These are phyloP conservation scores for cucumber (Cucumis sativus) DNA, from an alignment of 306 rosid genomes.

Conservation along the genomic window DNA sequence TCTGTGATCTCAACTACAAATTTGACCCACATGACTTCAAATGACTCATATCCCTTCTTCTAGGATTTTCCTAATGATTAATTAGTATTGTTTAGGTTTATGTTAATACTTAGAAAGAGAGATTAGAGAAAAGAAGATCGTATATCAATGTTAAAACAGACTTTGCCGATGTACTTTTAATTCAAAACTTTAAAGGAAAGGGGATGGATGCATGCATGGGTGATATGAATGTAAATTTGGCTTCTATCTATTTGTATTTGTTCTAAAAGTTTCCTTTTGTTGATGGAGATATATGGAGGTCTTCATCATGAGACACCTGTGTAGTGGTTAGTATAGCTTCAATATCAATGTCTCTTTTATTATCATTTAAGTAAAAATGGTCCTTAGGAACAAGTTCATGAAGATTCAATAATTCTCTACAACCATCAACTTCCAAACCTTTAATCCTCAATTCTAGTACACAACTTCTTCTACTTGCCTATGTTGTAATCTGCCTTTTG, in stretches of 20 bases:
- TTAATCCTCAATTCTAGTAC: background rate
- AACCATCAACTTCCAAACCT: conserved; percentile 4
- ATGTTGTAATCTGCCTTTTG: background rate
- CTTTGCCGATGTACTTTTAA: background rate
- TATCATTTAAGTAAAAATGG: background rate
- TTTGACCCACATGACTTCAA: conserved; percentile 5
- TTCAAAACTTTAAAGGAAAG: background rate
- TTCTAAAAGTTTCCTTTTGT: conserved; percentile 1
- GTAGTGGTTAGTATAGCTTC: background rate
- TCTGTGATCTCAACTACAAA: background rate
- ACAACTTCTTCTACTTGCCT: background rate
- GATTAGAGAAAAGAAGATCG: background rate
- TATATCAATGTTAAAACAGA: too few species aligned
- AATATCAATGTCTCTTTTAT: background rate
- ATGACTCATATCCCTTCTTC: background rate
- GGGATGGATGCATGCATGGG: background rate
- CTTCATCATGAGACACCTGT: background rate
- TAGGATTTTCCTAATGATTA: background rate
- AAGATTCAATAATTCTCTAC: conserved; percentile 4
- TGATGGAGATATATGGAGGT: conserved; percentile 1
- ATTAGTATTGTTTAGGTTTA: background rate
- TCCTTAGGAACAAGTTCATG: background rate
- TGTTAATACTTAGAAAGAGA: background rate
- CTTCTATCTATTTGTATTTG: background rate
- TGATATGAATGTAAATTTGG: background rate